These are phyloP conservation scores for Cardiosporidium cionae DNA, from an alignment of 169 alveolate species.

Conservation along the genomic window DNA sequence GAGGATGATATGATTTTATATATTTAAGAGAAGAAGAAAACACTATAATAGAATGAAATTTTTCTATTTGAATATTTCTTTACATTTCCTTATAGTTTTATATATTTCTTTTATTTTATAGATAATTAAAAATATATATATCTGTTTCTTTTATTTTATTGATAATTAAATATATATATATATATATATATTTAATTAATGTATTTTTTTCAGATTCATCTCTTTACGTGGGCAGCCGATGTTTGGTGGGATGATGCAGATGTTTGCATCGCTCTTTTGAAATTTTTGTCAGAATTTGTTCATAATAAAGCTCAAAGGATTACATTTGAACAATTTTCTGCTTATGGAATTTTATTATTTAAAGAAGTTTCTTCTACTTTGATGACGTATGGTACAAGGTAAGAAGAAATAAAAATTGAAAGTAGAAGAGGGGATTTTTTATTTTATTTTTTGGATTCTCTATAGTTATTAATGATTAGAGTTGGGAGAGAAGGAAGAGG, in stretches of 20 bases:
- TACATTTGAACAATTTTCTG: slow-evolving; percentile 79
- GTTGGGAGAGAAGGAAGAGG: no score
- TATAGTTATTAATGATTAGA: no score
- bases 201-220: slow-evolving; percentile 21
- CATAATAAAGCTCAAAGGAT: slow-evolving; percentile 68
- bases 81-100: neutral
- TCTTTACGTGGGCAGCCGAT: slow-evolving; percentile 72
- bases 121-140: neutral
- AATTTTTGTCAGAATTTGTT: slow-evolving; percentile 62
- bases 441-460: no score
- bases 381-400: slow-evolving; percentile 33
- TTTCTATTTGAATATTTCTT: neutral
- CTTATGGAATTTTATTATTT: slow-evolving; percentile 81
- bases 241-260: slow-evolving; percentile 79
- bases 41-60: neutral
- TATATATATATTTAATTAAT: neutral
- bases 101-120: neutral
- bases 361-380: slow-evolving; percentile 73
- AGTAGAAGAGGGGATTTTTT: no score
- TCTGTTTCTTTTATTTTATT: neutral
- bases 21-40: neutral
- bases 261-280: slow-evolving; percentile 78
- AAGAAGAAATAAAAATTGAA: no score
- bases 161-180: neutral
- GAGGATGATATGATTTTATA: neutral